Percentiles rank a stretch among this genome's conserved stretches.
Evolutionary conservation across 371 early-diverging fungal genomes (phyloP).

Genomic region (Zychaea mexicana): DNA sequence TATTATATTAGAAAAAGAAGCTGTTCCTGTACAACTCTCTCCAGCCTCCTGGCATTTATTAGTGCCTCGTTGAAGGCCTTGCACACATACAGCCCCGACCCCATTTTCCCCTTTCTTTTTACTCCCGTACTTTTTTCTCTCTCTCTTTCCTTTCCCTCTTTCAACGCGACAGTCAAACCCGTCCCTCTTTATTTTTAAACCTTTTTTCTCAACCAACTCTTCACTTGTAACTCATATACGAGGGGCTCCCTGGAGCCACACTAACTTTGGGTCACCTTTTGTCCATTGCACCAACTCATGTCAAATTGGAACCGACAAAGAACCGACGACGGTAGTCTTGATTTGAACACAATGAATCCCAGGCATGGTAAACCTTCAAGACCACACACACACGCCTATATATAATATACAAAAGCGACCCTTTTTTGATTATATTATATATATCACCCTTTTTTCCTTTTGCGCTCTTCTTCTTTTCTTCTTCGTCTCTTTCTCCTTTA

Average conservation of each 20-base stretch:
- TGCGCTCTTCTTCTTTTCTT: neutral
- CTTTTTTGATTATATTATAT: neutral
- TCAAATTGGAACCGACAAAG: constrained; percentile 8
- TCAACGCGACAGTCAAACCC: neutral
- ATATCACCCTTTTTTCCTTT: neutral
- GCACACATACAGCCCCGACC: neutral
- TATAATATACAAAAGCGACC: neutral
- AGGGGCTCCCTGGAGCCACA: neutral
- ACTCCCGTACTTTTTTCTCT: neutral
- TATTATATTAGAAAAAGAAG: neutral
- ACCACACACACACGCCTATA: neutral
- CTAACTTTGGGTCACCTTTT: neutral
- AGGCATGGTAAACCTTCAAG: constrained; percentile 8
- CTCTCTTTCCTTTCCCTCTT: too few relatives aligned
- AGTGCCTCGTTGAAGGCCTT: neutral
- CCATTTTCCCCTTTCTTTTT: neutral
- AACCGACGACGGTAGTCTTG: constrained; percentile 2
- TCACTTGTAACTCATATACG: neutral
- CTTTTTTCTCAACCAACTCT: neutral
- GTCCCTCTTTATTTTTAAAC: too few relatives aligned
- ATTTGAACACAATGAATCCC: constrained; percentile 12
- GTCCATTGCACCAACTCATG: neutral
- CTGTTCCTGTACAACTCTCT: neutral
- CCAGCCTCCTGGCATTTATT: neutral
- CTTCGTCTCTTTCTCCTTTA: neutral